Conservation (phyloP, 148 eudicot species). For the Vaccinium macrocarpon region DNA sequence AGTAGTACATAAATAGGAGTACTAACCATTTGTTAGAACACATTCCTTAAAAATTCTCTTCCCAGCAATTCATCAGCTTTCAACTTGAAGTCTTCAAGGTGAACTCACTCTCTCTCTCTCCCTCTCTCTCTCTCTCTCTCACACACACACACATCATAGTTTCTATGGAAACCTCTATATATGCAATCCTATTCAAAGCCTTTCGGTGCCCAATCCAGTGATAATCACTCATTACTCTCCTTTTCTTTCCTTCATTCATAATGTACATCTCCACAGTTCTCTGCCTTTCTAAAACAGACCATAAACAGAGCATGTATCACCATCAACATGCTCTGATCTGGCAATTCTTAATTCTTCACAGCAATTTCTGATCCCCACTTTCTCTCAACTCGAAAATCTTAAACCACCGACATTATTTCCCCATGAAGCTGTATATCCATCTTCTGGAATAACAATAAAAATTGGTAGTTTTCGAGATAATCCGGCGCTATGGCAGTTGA, state of each 20-base stretch:
- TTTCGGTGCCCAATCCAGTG: conserved; percentile 30
- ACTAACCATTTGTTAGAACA: too few relatives aligned
- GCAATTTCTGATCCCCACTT: not conserved
- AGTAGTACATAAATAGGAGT: too few relatives aligned
- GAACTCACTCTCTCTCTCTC: conserved; percentile 1
- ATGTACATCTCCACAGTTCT: conserved; percentile 11
- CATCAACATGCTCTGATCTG: conserved; percentile 5
- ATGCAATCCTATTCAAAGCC: conserved; percentile 21
- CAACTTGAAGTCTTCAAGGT: too few relatives aligned
- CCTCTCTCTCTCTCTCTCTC: not conserved
- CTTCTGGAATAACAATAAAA: not conserved
- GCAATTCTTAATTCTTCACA: not conserved
- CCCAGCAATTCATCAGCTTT: too few relatives aligned
- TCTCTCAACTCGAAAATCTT: conserved; percentile 5
- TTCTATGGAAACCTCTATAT: conserved; percentile 10
- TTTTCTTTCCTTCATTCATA: not conserved
- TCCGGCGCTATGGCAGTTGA: conserved; percentile 49
- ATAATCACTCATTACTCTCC: conserved; percentile 7
- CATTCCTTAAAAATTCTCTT: too few relatives aligned
- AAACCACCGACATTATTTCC: not conserved
- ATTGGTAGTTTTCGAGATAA: not conserved
- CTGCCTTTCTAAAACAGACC: not conserved
- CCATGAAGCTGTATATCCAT: not conserved
- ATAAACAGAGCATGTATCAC: not conserved
- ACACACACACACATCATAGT: too few relatives aligned